Base-by-base conservation (phyloP, 345 rosid species). In the Microthlaspi erraticum region DNA sequence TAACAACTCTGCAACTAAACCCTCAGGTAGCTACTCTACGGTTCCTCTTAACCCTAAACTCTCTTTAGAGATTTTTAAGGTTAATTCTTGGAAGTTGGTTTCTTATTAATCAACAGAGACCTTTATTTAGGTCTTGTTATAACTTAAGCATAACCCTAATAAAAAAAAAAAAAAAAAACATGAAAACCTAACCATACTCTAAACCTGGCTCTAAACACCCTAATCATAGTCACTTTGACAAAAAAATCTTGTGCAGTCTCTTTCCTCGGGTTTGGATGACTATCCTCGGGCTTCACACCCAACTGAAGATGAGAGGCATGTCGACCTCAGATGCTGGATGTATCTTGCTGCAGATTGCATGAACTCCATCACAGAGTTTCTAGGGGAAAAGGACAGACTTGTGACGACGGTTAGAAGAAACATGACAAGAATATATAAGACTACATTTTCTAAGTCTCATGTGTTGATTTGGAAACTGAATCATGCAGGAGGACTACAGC, bases 211-310 rank as follows among this genome's bases (percentile, higher is more conserved):
- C n/a, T n/a, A n/a, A n/a, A n/a, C n/a, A n/a, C n/a, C n/a, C 2
- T 2, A 23, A 23, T 23, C 26, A n/a, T 23, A 2, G 26, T 23
- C 26, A 23, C 26, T 23, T 23, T 2, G 26, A 23, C 45, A 42
- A 23, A 45, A 53, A 53, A 56, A 26, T 44, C 7, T 0, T 50
- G 59, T 42, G 59, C 32, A 52, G 65, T 59, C 59, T 14, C 68
- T 66, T 60, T 83, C 92, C 29, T 93, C 98, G 67, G 96, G 98
- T 42, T 71, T 93, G 31, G 98, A 93, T 73, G 96, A 93, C 80
- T 89, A 87, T 80, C 98, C 98, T 2, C 94, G 94, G 62, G 96
- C 98, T 64, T 93, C 97, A 64, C 98, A 91, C 55, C 98, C 98
- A 41, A 87, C 53, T 74, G 91, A 79, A 36, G 93, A 93, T 55